Conservation (phyloP, 2,329 filamentous ascomycete species). For the Fusarium coffeatum region DNA sequence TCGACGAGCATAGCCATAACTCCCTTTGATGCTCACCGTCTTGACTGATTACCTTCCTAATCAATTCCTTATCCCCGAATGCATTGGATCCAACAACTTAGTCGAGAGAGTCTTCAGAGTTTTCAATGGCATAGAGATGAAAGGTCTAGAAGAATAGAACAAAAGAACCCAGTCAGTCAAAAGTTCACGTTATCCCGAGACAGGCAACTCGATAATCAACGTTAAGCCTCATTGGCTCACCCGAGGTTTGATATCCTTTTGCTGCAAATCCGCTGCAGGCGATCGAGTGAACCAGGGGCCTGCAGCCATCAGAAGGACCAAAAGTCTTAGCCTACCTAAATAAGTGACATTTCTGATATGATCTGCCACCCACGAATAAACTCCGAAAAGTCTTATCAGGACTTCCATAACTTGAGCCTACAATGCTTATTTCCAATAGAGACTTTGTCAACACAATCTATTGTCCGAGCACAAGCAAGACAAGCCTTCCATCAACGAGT, state of each 20-base stretch:
- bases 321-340: background rate
- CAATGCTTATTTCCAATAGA: background rate
- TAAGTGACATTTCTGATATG: background rate
- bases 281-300: slow-evolving; percentile 30
- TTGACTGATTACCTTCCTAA: slow-evolving; percentile 7
- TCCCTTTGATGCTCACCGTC: background rate
- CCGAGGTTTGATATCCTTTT: slow-evolving; percentile 28
- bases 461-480: background rate
- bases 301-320: slow-evolving; percentile 14
- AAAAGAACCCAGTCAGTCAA: slow-evolving; percentile 22
- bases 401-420: background rate
- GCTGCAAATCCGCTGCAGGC: slow-evolving; percentile 34
- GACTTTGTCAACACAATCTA: background rate
- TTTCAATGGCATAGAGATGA: slow-evolving; percentile 14
- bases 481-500: background rate
- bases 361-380: background rate
- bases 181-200: slow-evolving; percentile 34
- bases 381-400: background rate
- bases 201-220: slow-evolving; percentile 37
- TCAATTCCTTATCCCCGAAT: background rate
- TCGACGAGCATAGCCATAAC: background rate
- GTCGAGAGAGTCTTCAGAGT: slow-evolving; percentile 6
- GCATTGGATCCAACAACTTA: background rate
- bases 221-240: slow-evolving; percentile 18
- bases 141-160: slow-evolving; percentile 26